Evolutionary conservation across 164 flowering plant genomes (phyloP), one percentile per base, ranked within the genome.

Genomic region (Chimonanthus salicifolius): DNA sequence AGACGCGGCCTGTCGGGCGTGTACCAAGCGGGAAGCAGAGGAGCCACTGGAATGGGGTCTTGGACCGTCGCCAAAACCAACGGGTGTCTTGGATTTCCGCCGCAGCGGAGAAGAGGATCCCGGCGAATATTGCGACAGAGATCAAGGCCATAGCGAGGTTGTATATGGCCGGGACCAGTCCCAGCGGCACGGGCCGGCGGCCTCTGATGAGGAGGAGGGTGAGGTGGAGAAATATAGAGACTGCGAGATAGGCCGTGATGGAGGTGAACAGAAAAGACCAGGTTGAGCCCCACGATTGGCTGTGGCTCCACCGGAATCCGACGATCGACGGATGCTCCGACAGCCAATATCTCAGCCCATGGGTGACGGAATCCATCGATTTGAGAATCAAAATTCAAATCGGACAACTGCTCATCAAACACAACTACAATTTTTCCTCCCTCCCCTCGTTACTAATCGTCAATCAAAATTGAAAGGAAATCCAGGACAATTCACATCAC

Each of bases 11-110:
- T 5, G 90, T 81, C 0, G 97, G 91, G 4, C 94, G 88, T 6
- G 97, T 92, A 2, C 98, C 98, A 4, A 88, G 78, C 0, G 98
- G 98, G 82, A 92, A 92, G 75, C 98, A 92, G 70, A 92, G 85
- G 78, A 88, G 85, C 98, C 98, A 92, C 65, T 91, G 93, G 49
- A 92, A 50, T 0, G 98, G 88, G 70, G 94, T 89, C 62, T 75
- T 84, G 50, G 86, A 80, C 51, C 90, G 83, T 3, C 85, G 82
- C 91, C 91, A 90, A 74, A 87, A 73, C 98, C 98, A 93, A 13
- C 97, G 86, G 3, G 98, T 88, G 65, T 91, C 93, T 58, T 90
- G 90, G 65, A 93, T 91, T 80, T 93, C 98, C 7, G 92, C 85
- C 47, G 87, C 88, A 70, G 92, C 47, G 74, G 96, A 90, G 79